Percentiles rank a stretch among this genome's conserved stretches.
Conservation (phyloP, 352 stramenopile genomes). For the Phytophthora fragariae region DNA sequence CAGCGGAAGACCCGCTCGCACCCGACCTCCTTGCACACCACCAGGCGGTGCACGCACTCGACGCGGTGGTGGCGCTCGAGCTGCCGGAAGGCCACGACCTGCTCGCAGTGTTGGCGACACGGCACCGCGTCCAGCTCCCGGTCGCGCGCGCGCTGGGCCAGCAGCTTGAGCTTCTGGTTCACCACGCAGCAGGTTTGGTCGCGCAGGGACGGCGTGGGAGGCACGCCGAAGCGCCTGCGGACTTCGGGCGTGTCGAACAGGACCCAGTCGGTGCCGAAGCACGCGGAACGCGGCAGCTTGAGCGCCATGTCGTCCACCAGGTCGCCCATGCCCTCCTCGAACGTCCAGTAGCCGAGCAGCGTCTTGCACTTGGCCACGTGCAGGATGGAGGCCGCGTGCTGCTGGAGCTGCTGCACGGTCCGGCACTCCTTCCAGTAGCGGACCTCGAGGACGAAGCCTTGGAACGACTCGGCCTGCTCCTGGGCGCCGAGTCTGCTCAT, state of each 20-base stretch:
- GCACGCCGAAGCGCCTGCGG: slow-evolving; percentile 57
- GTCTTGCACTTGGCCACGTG: slow-evolving; percentile 44
- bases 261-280: slow-evolving; percentile 55
- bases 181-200: slow-evolving; percentile 72
- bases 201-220: slow-evolving; percentile 67
- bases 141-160: slow-evolving; percentile 65
- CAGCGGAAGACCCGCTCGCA: slow-evolving; percentile 51
- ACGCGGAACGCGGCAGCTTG: slow-evolving; percentile 52
- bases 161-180: slow-evolving; percentile 72
- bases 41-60: slow-evolving; percentile 58
- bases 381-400: slow-evolving; percentile 47
- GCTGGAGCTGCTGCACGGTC: slow-evolving; percentile 45
- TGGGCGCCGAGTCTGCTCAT: slow-evolving; percentile 56
- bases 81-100: slow-evolving; percentile 36
- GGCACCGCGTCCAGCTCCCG: slow-evolving; percentile 45
- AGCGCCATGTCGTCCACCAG: slow-evolving; percentile 80
- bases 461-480: slow-evolving; percentile 56
- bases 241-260: slow-evolving; percentile 57
- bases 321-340: slow-evolving; percentile 80
- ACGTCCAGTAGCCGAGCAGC: slow-evolving; percentile 73
- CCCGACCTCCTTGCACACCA: slow-evolving; percentile 59
- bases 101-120: slow-evolving; percentile 60
- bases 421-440: slow-evolving; percentile 70
- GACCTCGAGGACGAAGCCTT: slow-evolving; percentile 70
- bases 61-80: slow-evolving; percentile 65